Evolutionary conservation across 495 filamentous ascomycete species (phyloP).

Genomic region (Sphaerosporella brunnea): DNA sequence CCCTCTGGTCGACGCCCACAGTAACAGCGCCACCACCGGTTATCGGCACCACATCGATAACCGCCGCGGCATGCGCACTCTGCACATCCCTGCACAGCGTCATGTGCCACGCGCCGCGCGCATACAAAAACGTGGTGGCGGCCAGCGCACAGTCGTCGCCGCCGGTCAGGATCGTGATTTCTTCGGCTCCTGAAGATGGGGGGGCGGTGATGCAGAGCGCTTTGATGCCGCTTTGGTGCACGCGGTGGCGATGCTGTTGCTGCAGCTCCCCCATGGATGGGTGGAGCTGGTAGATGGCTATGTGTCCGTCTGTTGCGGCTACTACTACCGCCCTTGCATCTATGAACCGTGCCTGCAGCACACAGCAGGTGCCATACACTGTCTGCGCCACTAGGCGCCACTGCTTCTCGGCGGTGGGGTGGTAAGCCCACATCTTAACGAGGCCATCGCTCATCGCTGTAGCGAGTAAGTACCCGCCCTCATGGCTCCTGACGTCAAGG

Average conservation of each 20-base stretch:
- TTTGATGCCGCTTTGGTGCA: slow-evolving; percentile 20
- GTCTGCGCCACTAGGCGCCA: slow-evolving; percentile 42
- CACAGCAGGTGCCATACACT: slow-evolving; percentile 58
- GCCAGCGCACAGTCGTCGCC: slow-evolving; percentile 19
- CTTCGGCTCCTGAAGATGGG: not conserved
- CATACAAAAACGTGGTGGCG: not conserved
- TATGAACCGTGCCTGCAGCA: slow-evolving; percentile 12
- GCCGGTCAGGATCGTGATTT: slow-evolving; percentile 11
- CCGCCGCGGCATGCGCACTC: slow-evolving; percentile 61
- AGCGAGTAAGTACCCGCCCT: slow-evolving; percentile 28
- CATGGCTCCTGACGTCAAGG: slow-evolving; percentile 41
- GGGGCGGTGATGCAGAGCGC: not conserved
- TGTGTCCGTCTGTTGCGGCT: slow-evolving; percentile 32
- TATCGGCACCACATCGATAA: slow-evolving; percentile 47
- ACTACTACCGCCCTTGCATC: slow-evolving; percentile 29
- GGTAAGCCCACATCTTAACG: slow-evolving; percentile 40
- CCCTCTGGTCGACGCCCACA: slow-evolving; percentile 61
- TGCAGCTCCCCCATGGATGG: not conserved
- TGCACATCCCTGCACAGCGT: slow-evolving; percentile 31
- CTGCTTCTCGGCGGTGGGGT: slow-evolving; percentile 11
- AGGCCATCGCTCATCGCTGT: slow-evolving; percentile 11
- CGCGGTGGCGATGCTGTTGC: slow-evolving; percentile 2
- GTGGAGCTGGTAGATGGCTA: slow-evolving; percentile 31
- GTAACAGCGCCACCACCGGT: slow-evolving; percentile 32
- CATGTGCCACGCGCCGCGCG: not conserved